Evolutionary conservation across 257 asterid species (phyloP), one percentile per base, ranked within the genome.

Genomic region (Solanum okadae): DNA sequence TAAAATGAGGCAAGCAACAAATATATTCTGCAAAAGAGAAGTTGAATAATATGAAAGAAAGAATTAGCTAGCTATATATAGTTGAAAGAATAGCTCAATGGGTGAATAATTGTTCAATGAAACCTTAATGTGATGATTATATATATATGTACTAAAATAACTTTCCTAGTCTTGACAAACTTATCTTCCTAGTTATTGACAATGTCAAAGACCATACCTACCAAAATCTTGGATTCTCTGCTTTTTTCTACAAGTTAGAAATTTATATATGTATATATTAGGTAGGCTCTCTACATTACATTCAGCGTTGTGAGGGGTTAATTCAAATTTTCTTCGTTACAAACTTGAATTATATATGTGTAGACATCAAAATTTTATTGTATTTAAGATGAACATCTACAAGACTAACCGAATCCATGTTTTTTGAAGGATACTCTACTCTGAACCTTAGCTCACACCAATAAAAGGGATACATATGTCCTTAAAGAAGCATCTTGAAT

Each of bases 11-110:
- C 61, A 56, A 86, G 83, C 68, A 82, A 89, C 76, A 40, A 79
- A 86, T 88, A 89, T 90, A n/a, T 88, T 88, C 92, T 88, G 92
- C 91, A 68, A 83, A 87, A 10, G 72, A 49, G 35, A 79, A 87
- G 81, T 31, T 87, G 68, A 71, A 59, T 56, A 46, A 78, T 59
- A 20, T 61, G 27, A 35, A 63, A 56, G 52, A 65, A 35, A 49
- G 25, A 25, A 56, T 6, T 63, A 70, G 12, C 76, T 29, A 49
- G 37, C 72, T 75, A 35, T 35, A 72, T 37, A 49, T 22, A 8
- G 18, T 38, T 49, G 1, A 34, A 76, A 37, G 76, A 31, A 15
- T 16, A 84, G 15, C 14, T 15, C 63, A 88, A 85, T 20, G 70
- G 85, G 35, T 77, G 59, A 86, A 65, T 83, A 86, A 65, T 83